Evolutionary conservation across 345 rosid species (phyloP), one percentile per base, ranked within the genome.

Genomic region (Draba incana): DNA sequence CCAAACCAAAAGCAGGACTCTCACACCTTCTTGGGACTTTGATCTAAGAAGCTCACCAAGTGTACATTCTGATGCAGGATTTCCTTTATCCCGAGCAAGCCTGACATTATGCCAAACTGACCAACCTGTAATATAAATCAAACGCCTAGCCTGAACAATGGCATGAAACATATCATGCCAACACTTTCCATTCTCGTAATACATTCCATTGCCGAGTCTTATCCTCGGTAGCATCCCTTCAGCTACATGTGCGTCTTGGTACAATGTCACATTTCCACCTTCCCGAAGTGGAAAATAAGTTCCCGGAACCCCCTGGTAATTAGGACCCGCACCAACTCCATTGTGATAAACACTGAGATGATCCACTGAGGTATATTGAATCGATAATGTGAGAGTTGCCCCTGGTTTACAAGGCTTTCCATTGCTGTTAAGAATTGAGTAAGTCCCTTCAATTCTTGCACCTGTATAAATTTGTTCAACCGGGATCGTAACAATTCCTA

Each of bases 171-270:
- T 93, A 72, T 88, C 98, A 14, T 66, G 72, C 98, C 97, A 93
- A 68, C 98, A 93, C 77, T 88, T 84, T 56, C 97, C 97, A 62
- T 93, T 85, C 47, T 79, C 83, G 80, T 87, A 90, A 79, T 67
- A 48, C 83, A 82, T 74, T 58, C 91, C 94, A 3, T 66, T 47
- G 64, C 85, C 94, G 35, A 93, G 96, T 69, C 37, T 71, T 55
- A 87, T 20, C 24, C 52, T 66, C 14, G 96, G 96, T 75, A 93
- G 97, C 12, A 58, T 80, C 33, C 96, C 94, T 69, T 93, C 87
- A 20, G 94, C 88, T 62, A 90, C 97, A 76, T 93, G 89, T 23
- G 97, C 97, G 77, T 93, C 98, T 82, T 93, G 98, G 77, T 93
- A 93, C 75, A 90, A 88, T 50, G 90, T 88, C 60, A 93, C 92